Conservation (phyloP, 768 basidiomycete genomes). For the Agaricus bisporus region DNA sequence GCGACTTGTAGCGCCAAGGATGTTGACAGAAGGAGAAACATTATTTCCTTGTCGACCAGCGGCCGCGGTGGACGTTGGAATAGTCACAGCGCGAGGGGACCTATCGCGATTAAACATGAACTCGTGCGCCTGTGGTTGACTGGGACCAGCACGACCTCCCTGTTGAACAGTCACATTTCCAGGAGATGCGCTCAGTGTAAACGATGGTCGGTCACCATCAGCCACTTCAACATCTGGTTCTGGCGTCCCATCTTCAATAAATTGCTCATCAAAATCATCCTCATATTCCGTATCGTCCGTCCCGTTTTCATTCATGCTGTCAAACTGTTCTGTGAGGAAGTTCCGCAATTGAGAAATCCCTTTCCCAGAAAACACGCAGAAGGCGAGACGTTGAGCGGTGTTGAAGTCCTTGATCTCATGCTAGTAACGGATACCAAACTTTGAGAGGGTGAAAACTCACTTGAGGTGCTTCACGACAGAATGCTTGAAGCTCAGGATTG, state of each 20-base stretch:
- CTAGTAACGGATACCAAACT: constrained; percentile 9
- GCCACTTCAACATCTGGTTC: constrained; percentile 33
- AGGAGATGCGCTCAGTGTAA: constrained; percentile 11
- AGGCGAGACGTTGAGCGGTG: constrained; percentile 78
- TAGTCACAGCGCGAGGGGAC: constrained; percentile 20
- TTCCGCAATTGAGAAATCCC: constrained; percentile 80
- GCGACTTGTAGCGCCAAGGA: constrained; percentile 27
- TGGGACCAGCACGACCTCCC: constrained; percentile 5
- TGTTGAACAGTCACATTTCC: constrained; percentile 16
- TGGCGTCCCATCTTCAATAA: constrained; percentile 41
- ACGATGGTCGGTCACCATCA: constrained; percentile 25
- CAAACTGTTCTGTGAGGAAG: constrained; percentile 72
- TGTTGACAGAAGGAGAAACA: constrained; percentile 23
- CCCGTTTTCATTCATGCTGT: constrained; percentile 67
- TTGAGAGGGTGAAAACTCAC: constrained; percentile 37
- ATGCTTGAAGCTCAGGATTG: constrained; percentile 77
- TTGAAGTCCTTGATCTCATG: constrained; percentile 71
- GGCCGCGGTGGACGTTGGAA: constrained; percentile 19
- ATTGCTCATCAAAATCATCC: constrained; percentile 47
- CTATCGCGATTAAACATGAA: constrained; percentile 30
- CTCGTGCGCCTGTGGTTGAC: constrained; percentile 24
- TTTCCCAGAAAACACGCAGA: constrained; percentile 95
- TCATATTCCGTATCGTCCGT: constrained; percentile 67
- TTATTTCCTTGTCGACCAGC: constrained; percentile 12
- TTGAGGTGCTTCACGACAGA: constrained; percentile 82